Evolutionary conservation across 106 monocot genomes (phyloP), one percentile per base, ranked within the genome.

Genomic region (Platanthera guangdongensis): DNA sequence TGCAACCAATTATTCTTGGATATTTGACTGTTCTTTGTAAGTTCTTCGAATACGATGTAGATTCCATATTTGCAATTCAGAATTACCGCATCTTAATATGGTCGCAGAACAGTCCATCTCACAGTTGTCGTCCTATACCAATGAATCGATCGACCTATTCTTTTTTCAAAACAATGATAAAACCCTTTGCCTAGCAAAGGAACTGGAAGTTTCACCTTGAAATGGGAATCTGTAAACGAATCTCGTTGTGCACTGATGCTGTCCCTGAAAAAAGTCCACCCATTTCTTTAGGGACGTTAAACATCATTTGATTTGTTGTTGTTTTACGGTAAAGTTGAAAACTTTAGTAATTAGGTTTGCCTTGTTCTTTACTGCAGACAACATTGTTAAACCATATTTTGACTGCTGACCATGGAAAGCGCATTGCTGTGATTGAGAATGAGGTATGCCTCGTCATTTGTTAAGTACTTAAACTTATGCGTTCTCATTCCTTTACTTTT

Each of bases 341-440:
- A 39, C 32, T 67, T 39, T 11, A 67, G 30, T 67, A 67, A 67
- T 67, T 67, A 39, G 39, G 39, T 67, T 67, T 67, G 25, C 32
- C 32, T 67, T 60, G 21, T 60, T 67, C 67, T 39, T 32, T 39
- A 39, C 12, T 67, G 68, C 90, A 96, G 95, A 96, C 95, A 67
- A 96, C 95, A 11, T 84, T 96, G 82, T 76, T 96, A 51, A 96
- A 96, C 79, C 95, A 96, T 80, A 96, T 96, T 59, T 87, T 96
- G 83, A 96, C 92, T 77, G 93, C 95, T 70, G 83, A 96, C 70
- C 95, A 96, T 93, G 95, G 95, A 73, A 96, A 93, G 73, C 88
- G 86, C 47, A 96, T 96, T 47, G 95, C 95, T 2, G 90, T 96
- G 64, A 96, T 96, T 78, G 95, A 96, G 79, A 96, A 96, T 76